Base-by-base conservation (phyloP, 2,329 filamentous ascomycete species). In the Malbranchea cinnamomea region DNA sequence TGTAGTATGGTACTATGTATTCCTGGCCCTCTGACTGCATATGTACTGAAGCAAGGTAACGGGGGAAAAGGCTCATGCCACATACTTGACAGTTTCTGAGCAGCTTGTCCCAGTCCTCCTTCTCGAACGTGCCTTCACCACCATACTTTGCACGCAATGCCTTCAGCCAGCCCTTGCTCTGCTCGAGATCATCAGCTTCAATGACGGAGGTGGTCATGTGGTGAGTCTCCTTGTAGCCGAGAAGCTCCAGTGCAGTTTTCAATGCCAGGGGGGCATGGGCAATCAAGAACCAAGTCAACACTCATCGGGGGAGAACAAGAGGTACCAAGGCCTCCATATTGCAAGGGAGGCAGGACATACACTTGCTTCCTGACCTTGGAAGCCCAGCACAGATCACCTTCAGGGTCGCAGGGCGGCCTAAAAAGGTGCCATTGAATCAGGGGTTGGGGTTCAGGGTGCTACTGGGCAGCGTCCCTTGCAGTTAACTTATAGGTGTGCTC, bases 131-230 rank as follows among this genome's bases (percentile, higher is more conserved):
- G 31, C 71, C 71, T 30, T 70, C 57, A 18, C 67, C 67, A 40
- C 75, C 65, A 52, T 63, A 73, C 46, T 72, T 72, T 40, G 72
- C 71, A 11, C 59, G 57, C 32, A 81, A 63, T 16, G 75, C 75
- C 38, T 79, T 71, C 54, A 71, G 69, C 76, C 76, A 81, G n/a
- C n/a, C n/a, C n/a, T n/a, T n/a, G n/a, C n/a, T n/a, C 58, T 78
- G 68, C 23, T 76, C 58, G 32, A 68, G 70, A 45, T 78, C 74
- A 14, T 67, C 69, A 7, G 70, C 70, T 53, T 76, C 78, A 55
- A 78, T 73, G 36, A 77, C 69, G 35, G 67, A 71, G 43, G 66
- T 74, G 69, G 77, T 74, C 73, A 78, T 78, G 59, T 80, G 76
- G 62, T 80, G 79, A 36, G 69, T 74, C 50, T 77, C 71, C 42